A percentile compares a stretch with the other conserved stretches of the same genome.
Conservation (phyloP, 1,139 yeast species). For the Pichia sp. region DNA sequence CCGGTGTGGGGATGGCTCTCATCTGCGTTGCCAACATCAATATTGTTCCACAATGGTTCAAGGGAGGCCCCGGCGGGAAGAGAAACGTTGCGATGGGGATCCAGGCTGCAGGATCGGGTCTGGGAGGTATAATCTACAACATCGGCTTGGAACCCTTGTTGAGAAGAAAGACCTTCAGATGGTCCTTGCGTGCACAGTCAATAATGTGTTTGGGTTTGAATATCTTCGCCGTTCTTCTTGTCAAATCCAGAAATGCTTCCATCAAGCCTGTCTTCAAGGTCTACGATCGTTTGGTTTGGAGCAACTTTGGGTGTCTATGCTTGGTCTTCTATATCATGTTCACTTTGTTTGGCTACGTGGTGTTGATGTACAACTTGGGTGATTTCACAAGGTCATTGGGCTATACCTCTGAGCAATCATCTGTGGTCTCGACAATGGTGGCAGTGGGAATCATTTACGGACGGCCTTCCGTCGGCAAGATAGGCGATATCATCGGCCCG, state of each 20-base stretch:
- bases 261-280: conserved; percentile 38
- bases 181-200: conserved; percentile 56
- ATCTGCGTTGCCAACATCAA: conserved; percentile 51
- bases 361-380: conserved; percentile 42
- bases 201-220: conserved; percentile 45
- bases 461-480: conserved; percentile 40
- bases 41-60: conserved; percentile 61
- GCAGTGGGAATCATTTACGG: conserved; percentile 42
- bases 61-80: conserved; percentile 36
- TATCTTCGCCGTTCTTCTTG: conserved; percentile 29
- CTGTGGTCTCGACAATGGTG: conserved; percentile 44
- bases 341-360: conserved; percentile 45
- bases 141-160: conserved; percentile 46
- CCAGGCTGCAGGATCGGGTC: conserved; percentile 56
- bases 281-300: conserved; percentile 34
- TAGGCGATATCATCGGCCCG: conserved; percentile 40
- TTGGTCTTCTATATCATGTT: conserved; percentile 36
- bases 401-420: conserved; percentile 39
- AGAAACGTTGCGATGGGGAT: conserved; percentile 60
- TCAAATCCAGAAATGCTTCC: conserved; percentile 28
- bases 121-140: conserved; percentile 58
- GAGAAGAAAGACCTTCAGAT: conserved; percentile 46
- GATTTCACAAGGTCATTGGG: conserved; percentile 46
- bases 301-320: conserved; percentile 35
- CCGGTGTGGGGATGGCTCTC: conserved; percentile 50